A percentile compares a stretch with the other conserved stretches of the same genome.
These are phyloP conservation scores for Hirschioporus abietinus DNA, from an alignment of 768 basidiomycete species.

Conservation along the genomic window DNA sequence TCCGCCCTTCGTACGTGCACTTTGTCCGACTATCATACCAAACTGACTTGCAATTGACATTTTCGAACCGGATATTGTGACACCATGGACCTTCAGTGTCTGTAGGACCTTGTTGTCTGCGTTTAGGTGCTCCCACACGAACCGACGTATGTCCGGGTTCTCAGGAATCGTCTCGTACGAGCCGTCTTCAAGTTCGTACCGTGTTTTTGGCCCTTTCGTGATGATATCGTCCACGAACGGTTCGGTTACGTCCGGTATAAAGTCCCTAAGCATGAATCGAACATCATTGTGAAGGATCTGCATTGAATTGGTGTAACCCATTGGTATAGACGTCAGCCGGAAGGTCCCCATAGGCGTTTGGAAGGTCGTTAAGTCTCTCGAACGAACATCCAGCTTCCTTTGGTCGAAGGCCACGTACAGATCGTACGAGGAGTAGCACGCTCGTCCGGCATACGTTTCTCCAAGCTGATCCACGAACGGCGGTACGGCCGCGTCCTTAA, in stretches of 20 bases:
- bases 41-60: slow-evolving; percentile 2
- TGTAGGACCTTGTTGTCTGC: slow-evolving; percentile 31
- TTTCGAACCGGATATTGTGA: slow-evolving; percentile 14
- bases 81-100: slow-evolving; percentile 23
- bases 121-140: slow-evolving; percentile 33
- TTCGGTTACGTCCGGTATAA: slow-evolving; percentile 21
- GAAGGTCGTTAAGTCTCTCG: slow-evolving; percentile 18
- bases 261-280: slow-evolving; percentile 29
- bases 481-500: slow-evolving; percentile 15
- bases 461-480: slow-evolving; percentile 16
- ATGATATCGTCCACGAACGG: slow-evolving; percentile 23
- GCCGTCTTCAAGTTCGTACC: slow-evolving; percentile 17
- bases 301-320: slow-evolving; percentile 18
- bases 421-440: slow-evolving; percentile 11
- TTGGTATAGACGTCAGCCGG: slow-evolving; percentile 10
- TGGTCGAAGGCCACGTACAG: slow-evolving; percentile 16
- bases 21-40: slow-evolving; percentile 8
- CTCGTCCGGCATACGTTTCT: slow-evolving; percentile 14
- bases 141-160: slow-evolving; percentile 25
- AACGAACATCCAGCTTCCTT: slow-evolving; percentile 7
- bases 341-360: slow-evolving; percentile 12
- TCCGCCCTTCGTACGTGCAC: slow-evolving; percentile 13
- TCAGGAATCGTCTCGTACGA: slow-evolving; percentile 17
- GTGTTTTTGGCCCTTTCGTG: slow-evolving; percentile 20
- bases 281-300: slow-evolving; percentile 30